phyloP scores from a whole-genome alignment of 2,329 filamentous ascomycete species.

The Neophaeococcomyces mojaviensis region DNA sequence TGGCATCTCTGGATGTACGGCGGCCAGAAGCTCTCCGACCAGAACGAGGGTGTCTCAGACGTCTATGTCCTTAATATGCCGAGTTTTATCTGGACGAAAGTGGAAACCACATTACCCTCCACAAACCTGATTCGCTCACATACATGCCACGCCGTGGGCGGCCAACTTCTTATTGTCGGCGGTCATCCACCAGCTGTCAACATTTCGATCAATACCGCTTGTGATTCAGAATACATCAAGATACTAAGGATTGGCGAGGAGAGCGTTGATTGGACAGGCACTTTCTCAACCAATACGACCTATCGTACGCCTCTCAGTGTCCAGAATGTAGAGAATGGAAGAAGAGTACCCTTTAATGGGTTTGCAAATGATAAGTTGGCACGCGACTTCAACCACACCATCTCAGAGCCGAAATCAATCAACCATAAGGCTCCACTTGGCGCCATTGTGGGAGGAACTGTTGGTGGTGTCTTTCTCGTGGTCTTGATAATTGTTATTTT shows the following conservation, averaged over 20 bases:
- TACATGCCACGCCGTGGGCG: constrained; percentile 8
- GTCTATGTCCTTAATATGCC: constrained; percentile 9
- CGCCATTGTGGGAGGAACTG: constrained; percentile 14
- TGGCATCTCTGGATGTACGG: constrained; percentile 8
- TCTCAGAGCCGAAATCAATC: neutral
- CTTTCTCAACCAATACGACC: neutral
- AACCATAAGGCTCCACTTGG: constrained; percentile 1
- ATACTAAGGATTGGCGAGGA: constrained; percentile 4
- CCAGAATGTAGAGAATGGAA: neutral
- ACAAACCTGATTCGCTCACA: constrained; percentile 2
- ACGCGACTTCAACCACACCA: neutral
- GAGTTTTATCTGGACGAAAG: constrained; percentile 3
- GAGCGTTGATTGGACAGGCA: neutral
- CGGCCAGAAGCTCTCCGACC: constrained; percentile 1
- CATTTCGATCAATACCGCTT: neutral
- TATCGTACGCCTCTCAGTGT: constrained; percentile 2
- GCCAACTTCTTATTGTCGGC: constrained; percentile 7
- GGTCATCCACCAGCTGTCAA: constrained; percentile 5
- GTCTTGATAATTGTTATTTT: too few relatives aligned
- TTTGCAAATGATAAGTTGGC: neutral
- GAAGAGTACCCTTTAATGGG: neutral
- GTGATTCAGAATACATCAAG: constrained; percentile 5
- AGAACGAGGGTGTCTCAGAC: neutral
- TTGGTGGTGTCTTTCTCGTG: constrained; percentile 18
- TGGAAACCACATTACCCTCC: neutral